Evolutionary conservation across 495 filamentous ascomycete species (phyloP).

Genomic region (Talaromyces borbonicus): DNA sequence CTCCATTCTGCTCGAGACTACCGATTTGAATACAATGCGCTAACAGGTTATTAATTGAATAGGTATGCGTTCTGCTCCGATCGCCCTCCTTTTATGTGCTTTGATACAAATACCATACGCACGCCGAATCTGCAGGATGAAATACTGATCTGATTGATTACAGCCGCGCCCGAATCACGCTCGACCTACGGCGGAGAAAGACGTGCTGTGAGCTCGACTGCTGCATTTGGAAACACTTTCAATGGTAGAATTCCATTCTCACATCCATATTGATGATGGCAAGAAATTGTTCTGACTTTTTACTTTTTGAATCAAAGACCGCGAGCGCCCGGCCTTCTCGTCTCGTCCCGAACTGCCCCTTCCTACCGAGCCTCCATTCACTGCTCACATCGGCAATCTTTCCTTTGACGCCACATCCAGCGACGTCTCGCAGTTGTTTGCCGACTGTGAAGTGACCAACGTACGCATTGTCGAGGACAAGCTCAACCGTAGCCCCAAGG

Average conservation of each 20-base stretch:
- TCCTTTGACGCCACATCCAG: slow-evolving; percentile 81
- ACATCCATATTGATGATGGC: slow-evolving; percentile 7
- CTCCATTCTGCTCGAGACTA: too few species aligned
- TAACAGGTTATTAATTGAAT: slow-evolving; percentile 13
- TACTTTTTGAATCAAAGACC: too few species aligned
- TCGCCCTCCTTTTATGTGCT: slow-evolving; percentile 12
- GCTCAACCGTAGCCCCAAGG: slow-evolving; percentile 83
- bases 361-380: slow-evolving; percentile 85
- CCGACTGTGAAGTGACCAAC: slow-evolving; percentile 70
- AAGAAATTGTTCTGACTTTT: slow-evolving; percentile 12
- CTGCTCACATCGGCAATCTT: slow-evolving; percentile 91
- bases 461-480: slow-evolving; percentile 96
- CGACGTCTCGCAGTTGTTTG: slow-evolving; percentile 77
- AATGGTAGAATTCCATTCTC: slow-evolving; percentile 16
- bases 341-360: slow-evolving; percentile 75
- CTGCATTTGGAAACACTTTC: slow-evolving; percentile 34
- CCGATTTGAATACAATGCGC: slow-evolving; percentile 7
- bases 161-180: slow-evolving; percentile 24
- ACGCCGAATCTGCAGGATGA: too few species aligned
- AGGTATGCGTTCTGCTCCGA: too few species aligned
- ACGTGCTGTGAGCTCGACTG: slow-evolving; percentile 32
- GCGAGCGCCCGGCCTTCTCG: slow-evolving; percentile 47
- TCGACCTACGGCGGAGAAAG: slow-evolving; percentile 35
- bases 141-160: slow-evolving; percentile 4
- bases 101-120: not conserved